Base-by-base conservation (phyloP, 805 yeast genomes). In the Ogataea degrootiae region DNA sequence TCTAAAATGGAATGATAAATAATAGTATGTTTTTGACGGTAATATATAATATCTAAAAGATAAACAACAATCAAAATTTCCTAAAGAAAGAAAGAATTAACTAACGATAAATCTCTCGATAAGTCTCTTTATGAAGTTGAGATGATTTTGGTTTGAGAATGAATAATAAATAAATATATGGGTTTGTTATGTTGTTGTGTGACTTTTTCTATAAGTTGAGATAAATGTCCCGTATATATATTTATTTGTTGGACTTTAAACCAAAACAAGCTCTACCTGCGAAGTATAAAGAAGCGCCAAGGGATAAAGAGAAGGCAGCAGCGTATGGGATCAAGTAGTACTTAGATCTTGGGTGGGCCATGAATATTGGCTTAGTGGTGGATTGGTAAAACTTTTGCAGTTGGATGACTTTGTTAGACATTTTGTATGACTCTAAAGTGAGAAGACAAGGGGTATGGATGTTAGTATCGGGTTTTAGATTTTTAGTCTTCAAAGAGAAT, bases 251-350 rank as follows among this genome's bases (percentile, higher is more conserved):
- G 39, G 67, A 84, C 74, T 85, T 83, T 66, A 83, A 73, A 66
- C 90, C 91, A 38, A 72, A 63, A 54, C 77, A 61, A 57, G 94
- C 94, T 74, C 90, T 82, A 59, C 81, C 87, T 47, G 79, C 65
- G 79, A 81, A 85, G 73, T 70, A 79, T 58, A 83, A 73, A 51
- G 94, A 85, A 51, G 79, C 76, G 50, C 74, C 75, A 44, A 87
- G 79, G 54, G 87, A 73, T 51, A 83, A 75, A 47, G 87, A 72
- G 68, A 87, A 83, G 51, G 82, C 73, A 53, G 87, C 87, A 73
- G 76, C 83, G 78, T 82, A 87, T 64, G 96, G 95, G 71, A 82
- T 83, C 56, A 87, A 76, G 65, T 83, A 69, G 60, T 76, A 72
- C 71, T 85, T 85, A 56, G 94, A 79, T 65, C 82, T 78, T 63